Evolutionary conservation across 164 flowering plant species (phyloP).

Genomic region (Macadamia integrifolia): DNA sequence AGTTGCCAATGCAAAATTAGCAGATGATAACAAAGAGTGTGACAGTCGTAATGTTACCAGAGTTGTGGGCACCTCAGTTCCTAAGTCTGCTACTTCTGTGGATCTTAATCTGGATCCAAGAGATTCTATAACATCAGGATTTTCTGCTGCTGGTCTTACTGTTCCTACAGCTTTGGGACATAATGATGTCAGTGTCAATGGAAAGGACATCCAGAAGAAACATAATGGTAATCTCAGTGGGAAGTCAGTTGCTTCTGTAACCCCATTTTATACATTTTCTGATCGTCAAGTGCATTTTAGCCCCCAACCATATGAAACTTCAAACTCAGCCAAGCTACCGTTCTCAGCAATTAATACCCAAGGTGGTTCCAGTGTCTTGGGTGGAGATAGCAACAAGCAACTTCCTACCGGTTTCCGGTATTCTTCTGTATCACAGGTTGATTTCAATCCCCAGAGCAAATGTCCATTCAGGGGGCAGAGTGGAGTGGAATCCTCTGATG

Average conservation of each 20-base stretch:
- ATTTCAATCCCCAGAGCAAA: neutral
- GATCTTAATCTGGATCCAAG: conserved; percentile 7
- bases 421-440: conserved; percentile 2
- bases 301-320: neutral
- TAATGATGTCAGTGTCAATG: neutral
- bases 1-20: neutral
- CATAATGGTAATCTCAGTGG: neutral
- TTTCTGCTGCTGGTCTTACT: neutral
- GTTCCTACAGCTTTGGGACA: neutral
- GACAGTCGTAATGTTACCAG: conserved; percentile 1
- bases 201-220: conserved; percentile 8
- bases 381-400: conserved; percentile 6
- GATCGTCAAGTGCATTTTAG: conserved; percentile 3
- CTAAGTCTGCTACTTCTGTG: neutral
- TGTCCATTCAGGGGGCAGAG: no score
- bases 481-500: neutral
- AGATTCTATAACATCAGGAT: neutral
- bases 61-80: conserved; percentile 10
- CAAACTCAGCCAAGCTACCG: neutral
- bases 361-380: neutral
- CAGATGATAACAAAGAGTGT: conserved; percentile 2
- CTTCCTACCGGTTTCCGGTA: neutral
- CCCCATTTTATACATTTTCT: conserved; percentile 4
- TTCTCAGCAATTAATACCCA: neutral
- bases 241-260: neutral